These are phyloP conservation scores for Hypoxylon lenormandii DNA, from an alignment of 495 filamentous ascomycete genomes.

Conservation along the genomic window DNA sequence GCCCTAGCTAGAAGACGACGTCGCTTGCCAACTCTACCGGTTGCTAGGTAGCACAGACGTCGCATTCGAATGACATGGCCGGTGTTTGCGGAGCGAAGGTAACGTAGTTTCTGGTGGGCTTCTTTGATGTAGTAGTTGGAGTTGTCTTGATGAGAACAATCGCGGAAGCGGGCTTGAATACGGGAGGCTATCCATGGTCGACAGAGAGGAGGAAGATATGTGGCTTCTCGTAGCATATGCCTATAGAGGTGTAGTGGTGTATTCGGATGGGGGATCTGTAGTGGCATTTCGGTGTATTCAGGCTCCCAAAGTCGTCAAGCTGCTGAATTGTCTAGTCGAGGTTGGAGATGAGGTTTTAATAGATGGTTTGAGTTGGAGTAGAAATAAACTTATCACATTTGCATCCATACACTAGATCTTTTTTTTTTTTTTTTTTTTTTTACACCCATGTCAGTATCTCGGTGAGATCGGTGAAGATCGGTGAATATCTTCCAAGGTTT, in stretches of 20 bases:
- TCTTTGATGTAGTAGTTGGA: conserved; percentile 39
- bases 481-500: too few species aligned
- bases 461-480: too few species aligned
- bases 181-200: conserved; percentile 69
- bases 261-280: conserved; percentile 50
- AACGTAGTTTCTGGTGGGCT: conserved; percentile 54
- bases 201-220: conserved; percentile 80
- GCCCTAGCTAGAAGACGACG: conserved; percentile 70
- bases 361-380: too few species aligned
- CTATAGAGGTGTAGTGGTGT: conserved; percentile 75
- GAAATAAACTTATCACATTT: too few species aligned
- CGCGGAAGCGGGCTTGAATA: conserved; percentile 69
- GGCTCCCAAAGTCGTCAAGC: too few species aligned
- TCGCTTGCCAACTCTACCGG: conserved; percentile 79
- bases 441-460: too few species aligned
- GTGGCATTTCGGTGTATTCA: conserved; percentile 28
- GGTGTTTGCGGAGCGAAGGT: conserved; percentile 59
- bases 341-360: too few species aligned
- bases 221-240: conserved; percentile 82
- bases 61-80: conserved; percentile 73
- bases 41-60: conserved; percentile 73
- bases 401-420: too few species aligned
- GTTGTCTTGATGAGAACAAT: conserved; percentile 27
- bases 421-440: too few species aligned
- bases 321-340: too few species aligned